Evolutionary conservation across 495 filamentous ascomycete species (phyloP), one percentile per base, ranked within the genome.

Genomic region (Xylaria nigripes): DNA sequence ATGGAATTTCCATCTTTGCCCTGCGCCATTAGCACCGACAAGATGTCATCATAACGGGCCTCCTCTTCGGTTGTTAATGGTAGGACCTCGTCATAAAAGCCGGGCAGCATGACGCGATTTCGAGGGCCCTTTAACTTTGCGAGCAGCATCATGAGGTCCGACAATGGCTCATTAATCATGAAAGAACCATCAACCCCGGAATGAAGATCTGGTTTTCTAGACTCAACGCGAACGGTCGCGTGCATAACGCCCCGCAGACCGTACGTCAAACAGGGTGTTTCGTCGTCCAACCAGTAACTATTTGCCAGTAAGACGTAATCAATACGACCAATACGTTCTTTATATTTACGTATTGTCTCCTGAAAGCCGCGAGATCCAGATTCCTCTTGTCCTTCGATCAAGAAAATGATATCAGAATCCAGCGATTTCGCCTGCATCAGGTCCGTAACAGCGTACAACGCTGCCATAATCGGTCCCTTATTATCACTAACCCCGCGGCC

Each of bases 351-450:
- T 23, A 98, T 81, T 0, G 87, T 86, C 53, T 89, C 77, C 50
- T 85, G 81, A 67, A 98, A 97, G 0, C 92, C 90, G 21, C 89
- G 80, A 3, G 88, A 95, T 6, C 93, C 93, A 10, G 86, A 91
- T 70, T 98, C 93, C 71, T 98, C 93, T 65, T 98, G 94, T 16
- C 93, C 93, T 67, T 98, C 93, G 40, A 98, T 92, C 15, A 98
- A 70, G 60, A 98, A 98, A 22, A 92, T 76, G 23, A 98, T 83
- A 63, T 97, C 90, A 21, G 87, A 87, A 43, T 83, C 84, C 0
- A 98, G 80, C 16, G 76, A 72, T 55, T 94, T 86, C 27, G 84
- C 82, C 30, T 89, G 81, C 25, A 85, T 80, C 3, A 96, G 78
- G 56, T 96, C 92, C 0, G 89, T 88, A 0, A 90, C 90, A 0